Conservation (phyloP, 345 rosid genomes). For the Cardamine resedifolia region DNA sequence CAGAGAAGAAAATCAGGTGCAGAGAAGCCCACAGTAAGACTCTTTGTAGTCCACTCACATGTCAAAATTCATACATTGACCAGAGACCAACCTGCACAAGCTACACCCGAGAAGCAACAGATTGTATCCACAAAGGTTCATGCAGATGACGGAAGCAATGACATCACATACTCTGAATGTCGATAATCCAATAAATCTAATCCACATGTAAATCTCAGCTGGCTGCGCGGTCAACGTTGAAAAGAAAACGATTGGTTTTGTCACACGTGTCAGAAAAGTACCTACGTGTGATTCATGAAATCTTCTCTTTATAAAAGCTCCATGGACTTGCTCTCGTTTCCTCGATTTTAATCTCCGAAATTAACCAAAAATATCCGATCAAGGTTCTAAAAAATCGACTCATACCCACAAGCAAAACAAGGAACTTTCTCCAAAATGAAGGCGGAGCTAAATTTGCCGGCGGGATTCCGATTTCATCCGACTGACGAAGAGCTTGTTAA, state of each 20-base stretch:
- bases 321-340: background rate
- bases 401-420: background rate
- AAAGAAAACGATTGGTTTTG: slow-evolving; percentile 20
- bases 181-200: background rate
- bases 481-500: slow-evolving; percentile 89
- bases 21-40: slow-evolving; percentile 5
- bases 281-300: slow-evolving; percentile 27
- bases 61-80: background rate
- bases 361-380: background rate
- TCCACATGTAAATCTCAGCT: slow-evolving; percentile 13
- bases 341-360: slow-evolving; percentile 26
- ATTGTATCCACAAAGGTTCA: background rate
- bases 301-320: slow-evolving; percentile 22
- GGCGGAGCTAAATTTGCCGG: slow-evolving; percentile 61
- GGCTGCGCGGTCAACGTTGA: slow-evolving; percentile 38
- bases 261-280: slow-evolving; percentile 25
- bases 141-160: slow-evolving; percentile 41
- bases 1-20: background rate
- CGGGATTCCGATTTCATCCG: slow-evolving; percentile 95
- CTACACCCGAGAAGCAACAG: slow-evolving; percentile 23
- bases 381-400: background rate
- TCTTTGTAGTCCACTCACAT: background rate
- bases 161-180: slow-evolving; percentile 27
- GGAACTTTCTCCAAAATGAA: slow-evolving; percentile 32
- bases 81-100: slow-evolving; percentile 2